Evolutionary conservation across 805 yeast species (phyloP).

Genomic region (Kurtzmaniella cleridarum): DNA sequence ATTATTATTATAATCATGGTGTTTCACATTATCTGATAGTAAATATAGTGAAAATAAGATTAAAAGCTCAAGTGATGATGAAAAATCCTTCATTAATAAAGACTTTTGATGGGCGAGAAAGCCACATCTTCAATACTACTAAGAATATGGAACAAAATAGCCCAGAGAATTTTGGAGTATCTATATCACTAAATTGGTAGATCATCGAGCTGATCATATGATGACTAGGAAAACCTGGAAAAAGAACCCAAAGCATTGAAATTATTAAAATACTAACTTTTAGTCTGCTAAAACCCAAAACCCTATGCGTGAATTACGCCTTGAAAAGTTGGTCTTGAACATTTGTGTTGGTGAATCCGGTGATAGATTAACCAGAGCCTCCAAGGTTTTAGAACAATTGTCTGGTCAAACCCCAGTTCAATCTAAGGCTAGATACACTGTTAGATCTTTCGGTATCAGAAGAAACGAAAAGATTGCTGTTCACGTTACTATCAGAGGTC

Average conservation of each 20-base stretch:
- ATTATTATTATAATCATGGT: no score
- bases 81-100: no score
- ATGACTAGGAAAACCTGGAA: neutral
- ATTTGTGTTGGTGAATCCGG: slow-evolving; percentile 99
- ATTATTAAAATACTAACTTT: slow-evolving; percentile 10
- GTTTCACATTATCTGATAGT: no score
- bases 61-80: no score
- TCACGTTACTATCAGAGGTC: slow-evolving; percentile 99
- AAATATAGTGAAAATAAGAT: no score
- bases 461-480: slow-evolving; percentile 99
- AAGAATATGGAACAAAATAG: no score
- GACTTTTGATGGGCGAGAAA: no score
- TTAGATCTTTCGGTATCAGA: slow-evolving; percentile 99
- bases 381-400: slow-evolving; percentile 98
- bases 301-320: slow-evolving; percentile 98
- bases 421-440: slow-evolving; percentile 99
- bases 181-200: no score
- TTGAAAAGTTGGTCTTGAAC: slow-evolving; percentile 99
- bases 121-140: no score
- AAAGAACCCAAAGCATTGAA: neutral
- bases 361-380: slow-evolving; percentile 99
- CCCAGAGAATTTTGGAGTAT: no score
- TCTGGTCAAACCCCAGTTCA: slow-evolving; percentile 99
- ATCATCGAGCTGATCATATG: no score
- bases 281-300: slow-evolving; percentile 56